Evolutionary conservation across 2,329 filamentous ascomycete species (phyloP).

Genomic region (Monilinia fructigena): DNA sequence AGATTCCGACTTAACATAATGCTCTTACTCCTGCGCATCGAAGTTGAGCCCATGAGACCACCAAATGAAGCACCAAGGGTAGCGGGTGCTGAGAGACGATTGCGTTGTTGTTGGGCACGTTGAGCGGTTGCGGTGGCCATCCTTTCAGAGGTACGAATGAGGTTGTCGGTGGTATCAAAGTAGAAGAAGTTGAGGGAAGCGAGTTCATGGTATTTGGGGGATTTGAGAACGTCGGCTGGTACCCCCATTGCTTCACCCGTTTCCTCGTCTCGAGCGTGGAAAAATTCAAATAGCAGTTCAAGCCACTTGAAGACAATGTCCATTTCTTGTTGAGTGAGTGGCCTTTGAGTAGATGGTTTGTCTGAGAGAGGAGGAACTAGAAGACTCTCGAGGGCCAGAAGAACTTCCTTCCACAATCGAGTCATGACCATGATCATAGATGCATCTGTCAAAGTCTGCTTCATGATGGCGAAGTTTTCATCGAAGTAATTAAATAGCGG

Average conservation of each 20-base stretch:
- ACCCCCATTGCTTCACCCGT: conserved; percentile 82
- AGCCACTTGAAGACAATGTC: conserved; percentile 97
- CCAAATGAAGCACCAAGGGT: conserved; percentile 52
- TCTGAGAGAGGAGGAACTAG: conserved; percentile 93
- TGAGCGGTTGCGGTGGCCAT: conserved; percentile 88
- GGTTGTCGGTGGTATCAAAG: conserved; percentile 84
- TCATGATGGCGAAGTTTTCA: conserved; percentile 99
- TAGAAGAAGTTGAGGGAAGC: conserved; percentile 98
- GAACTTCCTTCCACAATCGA: conserved; percentile 93
- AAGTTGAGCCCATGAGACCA: conserved; percentile 65
- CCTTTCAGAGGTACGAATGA: conserved; percentile 91
- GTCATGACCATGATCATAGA: conserved; percentile 99
- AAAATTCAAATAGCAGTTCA: conserved; percentile 86
- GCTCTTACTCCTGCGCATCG: conserved; percentile 66
- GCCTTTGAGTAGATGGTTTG: conserved; percentile 83
- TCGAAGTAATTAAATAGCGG: conserved; percentile 93
- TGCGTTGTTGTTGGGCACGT: conserved; percentile 69
- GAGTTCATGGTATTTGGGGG: conserved; percentile 96
- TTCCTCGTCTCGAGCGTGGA: conserved; percentile 87
- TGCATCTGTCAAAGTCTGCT: conserved; percentile 86
- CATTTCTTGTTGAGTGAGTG: conserved; percentile 80
- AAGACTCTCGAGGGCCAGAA: conserved; percentile 85
- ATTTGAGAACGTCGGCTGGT: conserved; percentile 86
- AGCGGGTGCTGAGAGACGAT: conserved; percentile 69
- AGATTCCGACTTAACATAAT: conserved; percentile 95